These are phyloP conservation scores for Cantharellus anzutake DNA, from an alignment of 768 basidiomycete species.

Conservation along the genomic window DNA sequence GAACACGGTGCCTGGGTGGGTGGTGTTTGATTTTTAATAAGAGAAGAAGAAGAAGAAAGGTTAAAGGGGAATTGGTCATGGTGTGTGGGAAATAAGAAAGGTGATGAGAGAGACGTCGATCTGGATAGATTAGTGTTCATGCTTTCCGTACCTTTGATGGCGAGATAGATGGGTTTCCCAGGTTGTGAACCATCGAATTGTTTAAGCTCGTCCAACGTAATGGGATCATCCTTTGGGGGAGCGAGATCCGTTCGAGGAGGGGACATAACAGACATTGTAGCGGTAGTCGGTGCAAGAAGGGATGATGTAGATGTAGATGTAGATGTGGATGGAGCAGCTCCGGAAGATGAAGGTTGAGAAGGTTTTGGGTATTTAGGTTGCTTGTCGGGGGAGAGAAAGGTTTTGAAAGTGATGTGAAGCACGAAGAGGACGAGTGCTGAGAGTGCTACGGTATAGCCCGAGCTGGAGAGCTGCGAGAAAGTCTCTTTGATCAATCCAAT, in stretches of 20 bases:
- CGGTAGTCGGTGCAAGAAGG: neutral
- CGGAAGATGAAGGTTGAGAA: too few species aligned
- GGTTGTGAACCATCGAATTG: conserved; percentile 50
- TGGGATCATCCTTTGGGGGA: conserved; percentile 60
- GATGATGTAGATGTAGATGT: neutral
- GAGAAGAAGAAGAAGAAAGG: conserved; percentile 1
- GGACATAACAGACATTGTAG: conserved; percentile 6
- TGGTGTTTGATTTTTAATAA: neutral
- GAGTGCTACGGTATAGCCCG: too few species aligned
- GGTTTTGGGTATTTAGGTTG: too few species aligned
- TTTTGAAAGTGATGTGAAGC: too few species aligned
- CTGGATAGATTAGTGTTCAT: neutral
- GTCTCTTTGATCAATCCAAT: too few species aligned
- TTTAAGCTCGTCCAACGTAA: conserved; percentile 47
- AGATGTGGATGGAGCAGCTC: neutral
- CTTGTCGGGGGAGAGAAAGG: too few species aligned
- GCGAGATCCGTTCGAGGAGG: conserved; percentile 6
- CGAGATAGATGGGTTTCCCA: conserved; percentile 63
- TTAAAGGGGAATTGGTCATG: neutral
- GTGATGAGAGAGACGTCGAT: too few species aligned
- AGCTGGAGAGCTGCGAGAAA: too few species aligned
- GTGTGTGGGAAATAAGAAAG: neutral
- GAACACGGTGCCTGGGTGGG: conserved; percentile 54
- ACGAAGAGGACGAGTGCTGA: too few species aligned
- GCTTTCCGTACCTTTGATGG: conserved; percentile 57